Conservation (phyloP, 768 basidiomycete species). For the Clitopilus hobsonii region DNA sequence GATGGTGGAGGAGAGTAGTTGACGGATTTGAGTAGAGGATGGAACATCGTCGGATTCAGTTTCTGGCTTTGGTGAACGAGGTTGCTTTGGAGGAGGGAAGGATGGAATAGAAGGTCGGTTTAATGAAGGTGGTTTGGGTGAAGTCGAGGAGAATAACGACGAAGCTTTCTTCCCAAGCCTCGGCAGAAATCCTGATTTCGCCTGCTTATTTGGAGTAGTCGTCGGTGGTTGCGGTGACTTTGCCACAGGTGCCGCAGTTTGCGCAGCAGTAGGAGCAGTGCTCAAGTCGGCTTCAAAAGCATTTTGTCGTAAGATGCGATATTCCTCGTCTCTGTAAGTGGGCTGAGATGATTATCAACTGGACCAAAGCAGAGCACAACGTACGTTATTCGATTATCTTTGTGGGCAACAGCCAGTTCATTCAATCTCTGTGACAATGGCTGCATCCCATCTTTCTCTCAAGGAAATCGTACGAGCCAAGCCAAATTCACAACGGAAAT, state of each 20-base stretch:
- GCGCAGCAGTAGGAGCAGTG: slow-evolving; percentile 22
- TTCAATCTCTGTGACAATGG: neutral
- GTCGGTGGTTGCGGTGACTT: neutral
- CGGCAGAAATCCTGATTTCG: neutral
- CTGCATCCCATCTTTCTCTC: too few relatives aligned
- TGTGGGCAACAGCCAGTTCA: neutral
- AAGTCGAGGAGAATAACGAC: neutral
- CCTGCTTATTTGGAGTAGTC: neutral
- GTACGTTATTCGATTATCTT: neutral
- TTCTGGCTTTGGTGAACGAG: too few relatives aligned
- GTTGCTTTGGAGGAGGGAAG: too few relatives aligned
- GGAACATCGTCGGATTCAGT: too few relatives aligned
- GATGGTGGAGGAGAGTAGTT: neutral
- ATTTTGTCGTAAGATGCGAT: slow-evolving; percentile 63
- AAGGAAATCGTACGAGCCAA: neutral
- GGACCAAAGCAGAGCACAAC: neutral
- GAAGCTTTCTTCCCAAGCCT: neutral
- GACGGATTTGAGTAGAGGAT: neutral
- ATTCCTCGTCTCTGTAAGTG: slow-evolving; percentile 63
- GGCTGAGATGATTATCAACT: neutral
- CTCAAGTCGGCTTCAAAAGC: slow-evolving; percentile 57
- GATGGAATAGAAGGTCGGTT: neutral
- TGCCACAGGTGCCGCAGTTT: too few relatives aligned
- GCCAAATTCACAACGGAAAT: too few relatives aligned
- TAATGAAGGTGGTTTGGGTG: neutral